phyloP scores from a whole-genome alignment of 1,139 yeast species.

The Blastobotrys proliferans region DNA sequence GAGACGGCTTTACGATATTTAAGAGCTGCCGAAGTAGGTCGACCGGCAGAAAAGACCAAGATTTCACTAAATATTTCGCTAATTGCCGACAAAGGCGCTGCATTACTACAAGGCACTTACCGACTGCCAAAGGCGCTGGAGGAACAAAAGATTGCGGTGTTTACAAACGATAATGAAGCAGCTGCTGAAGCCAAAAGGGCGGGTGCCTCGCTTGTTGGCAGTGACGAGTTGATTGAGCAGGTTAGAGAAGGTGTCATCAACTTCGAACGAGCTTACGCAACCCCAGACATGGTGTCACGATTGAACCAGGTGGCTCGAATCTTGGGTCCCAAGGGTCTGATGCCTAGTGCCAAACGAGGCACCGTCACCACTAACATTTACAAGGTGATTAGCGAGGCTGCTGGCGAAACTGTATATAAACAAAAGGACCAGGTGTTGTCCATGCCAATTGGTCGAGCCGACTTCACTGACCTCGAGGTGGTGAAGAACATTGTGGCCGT shows the following conservation, averaged over 20 bases:
- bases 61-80: conserved; percentile 62
- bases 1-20: conserved; percentile 71
- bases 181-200: conserved; percentile 51
- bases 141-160: conserved; percentile 58
- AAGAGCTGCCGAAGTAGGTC: conserved; percentile 88
- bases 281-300: conserved; percentile 68
- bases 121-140: conserved; percentile 72
- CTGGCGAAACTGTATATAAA: conserved; percentile 71
- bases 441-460: conserved; percentile 73
- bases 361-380: conserved; percentile 72
- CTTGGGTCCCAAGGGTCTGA: conserved; percentile 84
- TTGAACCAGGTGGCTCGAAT: conserved; percentile 66
- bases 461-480: conserved; percentile 73
- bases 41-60: conserved; percentile 63
- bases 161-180: conserved; percentile 55
- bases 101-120: conserved; percentile 70
- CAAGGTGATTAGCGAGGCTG: conserved; percentile 48
- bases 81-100: conserved; percentile 76
- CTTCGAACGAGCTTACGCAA: conserved; percentile 78
- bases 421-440: conserved; percentile 53
- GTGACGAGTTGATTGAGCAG: conserved; percentile 61
- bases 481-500: conserved; percentile 69
- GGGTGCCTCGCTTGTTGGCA: conserved; percentile 66
- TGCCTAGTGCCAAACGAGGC: conserved; percentile 85
- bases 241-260: conserved; percentile 57